Evolutionary conservation across 1,139 yeast genomes (phyloP), one percentile per base, ranked within the genome.

Genomic region (Debaryomyces robertsiae): DNA sequence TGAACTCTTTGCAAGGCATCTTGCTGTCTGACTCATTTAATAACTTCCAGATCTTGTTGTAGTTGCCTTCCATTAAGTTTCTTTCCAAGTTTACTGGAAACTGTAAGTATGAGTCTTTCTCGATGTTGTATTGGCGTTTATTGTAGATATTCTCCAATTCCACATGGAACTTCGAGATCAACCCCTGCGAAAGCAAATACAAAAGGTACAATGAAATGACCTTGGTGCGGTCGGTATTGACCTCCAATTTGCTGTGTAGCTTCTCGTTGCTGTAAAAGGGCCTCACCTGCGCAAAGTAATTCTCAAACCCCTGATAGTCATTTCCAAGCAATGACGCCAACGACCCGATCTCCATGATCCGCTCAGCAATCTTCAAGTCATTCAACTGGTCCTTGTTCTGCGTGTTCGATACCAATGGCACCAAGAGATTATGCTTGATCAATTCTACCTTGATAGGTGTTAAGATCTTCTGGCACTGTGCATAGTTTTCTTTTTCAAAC

Each of bases 1-100:
- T 65, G 55, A 74, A 82, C 57, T 84, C 89, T 38, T 73, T 68
- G 51, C 82, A 76, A 22, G 83, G 82, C 49, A 72, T 63, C 22
- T 40, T 29, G 45, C 58, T 57, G 13, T 73, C 63, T 13, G 81
- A 81, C 39, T 76, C 75, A 55, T 78, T 71, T 67, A 84, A 78
- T 41, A 88, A 77, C 53, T 82, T 84, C 87, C 95, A 87, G 41
- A 93, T 93, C 65, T 88, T 88, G 61, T 89, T 94, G 63, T 91
- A 93, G 49, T 93, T 86, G 34, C 98, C 98, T 63, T 93, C 98
- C 87, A 93, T 90, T 51, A 93, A 78, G 82, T 95, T 88, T 52
- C 89, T 84, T 62, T 93, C 98, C 52, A 93, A 80, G 52, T 82
- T 81, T 44, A 93, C 82, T 19, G 98, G 98, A 61, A 90, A 90